Conservation (phyloP, 2,329 filamentous ascomycete species). For the Verticillium isaacii region DNA sequence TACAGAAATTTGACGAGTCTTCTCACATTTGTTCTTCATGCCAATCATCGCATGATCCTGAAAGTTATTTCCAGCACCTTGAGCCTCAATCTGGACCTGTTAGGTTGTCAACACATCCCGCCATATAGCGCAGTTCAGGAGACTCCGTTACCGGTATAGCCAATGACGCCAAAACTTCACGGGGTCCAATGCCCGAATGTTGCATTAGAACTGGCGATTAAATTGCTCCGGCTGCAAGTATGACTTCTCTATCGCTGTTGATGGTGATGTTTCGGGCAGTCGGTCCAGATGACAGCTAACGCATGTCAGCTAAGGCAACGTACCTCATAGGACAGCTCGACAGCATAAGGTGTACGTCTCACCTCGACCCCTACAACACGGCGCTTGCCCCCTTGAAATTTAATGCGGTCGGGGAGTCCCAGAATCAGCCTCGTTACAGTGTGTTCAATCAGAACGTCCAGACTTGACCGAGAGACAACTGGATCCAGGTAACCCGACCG, state of each 20-base stretch:
- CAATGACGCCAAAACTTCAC: conserved; percentile 19
- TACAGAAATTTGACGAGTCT: not conserved
- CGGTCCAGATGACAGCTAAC: too few species aligned
- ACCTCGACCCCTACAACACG: too few species aligned
- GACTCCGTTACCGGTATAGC: conserved; percentile 12
- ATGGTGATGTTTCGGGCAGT: too few species aligned
- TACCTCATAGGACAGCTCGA: too few species aligned
- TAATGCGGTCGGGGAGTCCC: conserved; percentile 9
- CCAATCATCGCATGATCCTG: conserved; percentile 25
- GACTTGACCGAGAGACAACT: conserved; percentile 27
- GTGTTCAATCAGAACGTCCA: conserved; percentile 32
- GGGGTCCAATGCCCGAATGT: conserved; percentile 25
- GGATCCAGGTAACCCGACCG: conserved; percentile 34
- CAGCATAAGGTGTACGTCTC: too few species aligned
- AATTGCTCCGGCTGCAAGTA: too few species aligned
- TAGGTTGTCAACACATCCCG: too few species aligned
- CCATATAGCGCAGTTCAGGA: not conserved
- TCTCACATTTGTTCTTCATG: conserved; percentile 19
- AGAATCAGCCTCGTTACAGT: conserved; percentile 31
- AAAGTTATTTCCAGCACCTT: conserved; percentile 24
- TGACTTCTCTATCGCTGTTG: too few species aligned
- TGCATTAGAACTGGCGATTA: too few species aligned
- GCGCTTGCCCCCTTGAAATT: not conserved
- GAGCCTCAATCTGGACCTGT: conserved; percentile 9
- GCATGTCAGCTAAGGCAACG: too few species aligned